A percentile compares a stretch with the other conserved stretches of the same genome.
Evolutionary conservation across 208 protist species (phyloP).

Genomic region (Leishmania aethiopica): DNA sequence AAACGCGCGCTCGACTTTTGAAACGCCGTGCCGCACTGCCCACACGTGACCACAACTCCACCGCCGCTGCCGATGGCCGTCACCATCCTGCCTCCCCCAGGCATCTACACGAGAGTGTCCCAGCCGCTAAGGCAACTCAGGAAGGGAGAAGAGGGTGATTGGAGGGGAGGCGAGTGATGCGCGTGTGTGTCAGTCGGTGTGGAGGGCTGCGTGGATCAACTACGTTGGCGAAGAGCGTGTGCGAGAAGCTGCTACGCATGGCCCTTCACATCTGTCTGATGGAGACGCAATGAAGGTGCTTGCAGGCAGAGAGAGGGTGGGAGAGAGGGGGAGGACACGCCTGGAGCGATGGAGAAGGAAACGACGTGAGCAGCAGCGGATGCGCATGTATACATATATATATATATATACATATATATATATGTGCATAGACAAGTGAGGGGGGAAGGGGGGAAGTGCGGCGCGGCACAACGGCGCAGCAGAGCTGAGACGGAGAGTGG

Average conservation of each 20-base stretch:
- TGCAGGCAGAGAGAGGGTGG: background rate
- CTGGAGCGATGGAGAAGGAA: background rate
- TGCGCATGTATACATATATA: background rate
- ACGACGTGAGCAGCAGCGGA: background rate
- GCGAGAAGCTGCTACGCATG: background rate
- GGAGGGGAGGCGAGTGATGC: background rate
- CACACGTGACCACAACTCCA: constrained; percentile 25
- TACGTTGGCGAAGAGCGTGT: too few relatives aligned
- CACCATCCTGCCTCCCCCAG: constrained; percentile 5
- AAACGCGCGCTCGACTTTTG: constrained; percentile 78
- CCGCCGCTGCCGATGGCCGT: constrained; percentile 3
- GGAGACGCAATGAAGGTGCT: background rate
- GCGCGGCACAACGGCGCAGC: background rate
- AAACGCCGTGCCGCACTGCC: constrained; percentile 69
- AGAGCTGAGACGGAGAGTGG: background rate
- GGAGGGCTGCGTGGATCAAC: background rate
- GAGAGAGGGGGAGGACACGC: too few relatives aligned
- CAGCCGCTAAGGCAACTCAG: background rate
- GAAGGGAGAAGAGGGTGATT: background rate
- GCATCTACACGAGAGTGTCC: constrained; percentile 9
- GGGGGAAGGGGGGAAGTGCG: background rate
- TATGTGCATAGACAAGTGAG: background rate
- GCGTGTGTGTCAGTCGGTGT: background rate
- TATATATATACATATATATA: too few relatives aligned
- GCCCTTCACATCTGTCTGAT: background rate